Conservation (phyloP, 192 early-diverging fungal species). For the Rhizophagus clarus region DNA sequence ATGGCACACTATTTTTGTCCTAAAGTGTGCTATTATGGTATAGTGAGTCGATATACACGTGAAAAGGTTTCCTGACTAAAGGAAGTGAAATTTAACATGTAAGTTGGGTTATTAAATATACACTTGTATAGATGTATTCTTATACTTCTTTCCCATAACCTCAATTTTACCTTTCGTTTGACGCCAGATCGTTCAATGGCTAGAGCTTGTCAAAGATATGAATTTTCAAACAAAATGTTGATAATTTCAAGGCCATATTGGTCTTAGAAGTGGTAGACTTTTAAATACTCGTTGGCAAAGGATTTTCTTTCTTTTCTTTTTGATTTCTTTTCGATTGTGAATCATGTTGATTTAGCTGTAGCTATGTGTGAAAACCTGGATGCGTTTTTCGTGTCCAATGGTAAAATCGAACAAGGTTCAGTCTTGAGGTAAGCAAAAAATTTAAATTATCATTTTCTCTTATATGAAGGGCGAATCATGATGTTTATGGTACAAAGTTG, state of each 20-base stretch:
- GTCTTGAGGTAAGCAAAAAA: constrained; percentile 35
- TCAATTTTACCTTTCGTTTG: constrained; percentile 19
- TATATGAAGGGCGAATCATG: constrained; percentile 14
- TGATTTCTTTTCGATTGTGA: no score
- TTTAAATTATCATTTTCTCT: not conserved
- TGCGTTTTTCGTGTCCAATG: constrained; percentile 12
- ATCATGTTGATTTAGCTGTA: constrained; percentile 18
- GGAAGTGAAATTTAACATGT: constrained; percentile 33
- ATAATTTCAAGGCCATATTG: constrained; percentile 31
- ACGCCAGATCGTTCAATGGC: not conserved
- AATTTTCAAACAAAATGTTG: constrained; percentile 33
- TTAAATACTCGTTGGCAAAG: constrained; percentile 22
- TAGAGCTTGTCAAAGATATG: constrained; percentile 29
- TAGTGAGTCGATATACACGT: constrained; percentile 29
- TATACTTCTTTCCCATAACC: not conserved
- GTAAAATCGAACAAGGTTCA: constrained; percentile 24
- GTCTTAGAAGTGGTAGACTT: constrained; percentile 32
- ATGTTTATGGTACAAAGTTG: constrained; percentile 18
- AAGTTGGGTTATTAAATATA: not conserved
- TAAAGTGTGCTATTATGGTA: not conserved
- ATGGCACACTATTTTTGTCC: not conserved
- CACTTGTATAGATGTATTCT: not conserved
- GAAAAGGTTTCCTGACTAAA: constrained; percentile 22
- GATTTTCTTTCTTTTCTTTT: no score
- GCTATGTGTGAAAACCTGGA: constrained; percentile 26